phyloP scores from a whole-genome alignment of 768 basidiomycete species.

The Lactifluus piperatus region DNA sequence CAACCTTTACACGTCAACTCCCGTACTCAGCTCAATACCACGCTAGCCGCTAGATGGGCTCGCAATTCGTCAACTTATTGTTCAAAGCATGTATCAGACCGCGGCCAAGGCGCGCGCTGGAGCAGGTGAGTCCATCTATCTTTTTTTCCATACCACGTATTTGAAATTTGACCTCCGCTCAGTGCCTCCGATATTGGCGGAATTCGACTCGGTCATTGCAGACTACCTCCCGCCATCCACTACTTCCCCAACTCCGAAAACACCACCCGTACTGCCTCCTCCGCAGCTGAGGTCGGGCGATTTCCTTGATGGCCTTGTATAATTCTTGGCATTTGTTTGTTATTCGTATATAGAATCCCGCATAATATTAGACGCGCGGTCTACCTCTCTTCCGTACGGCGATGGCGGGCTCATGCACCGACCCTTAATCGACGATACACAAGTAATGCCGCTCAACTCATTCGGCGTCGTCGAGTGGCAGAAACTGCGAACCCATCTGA shows the following conservation, averaged over 20 bases:
- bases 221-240: slow-evolving; percentile 52
- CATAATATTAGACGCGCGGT: slow-evolving; percentile 13
- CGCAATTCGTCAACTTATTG: slow-evolving; percentile 56
- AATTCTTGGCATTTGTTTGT: not conserved
- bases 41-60: slow-evolving; percentile 51
- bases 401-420: not conserved
- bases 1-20: not conserved
- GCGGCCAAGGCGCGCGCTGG: slow-evolving; percentile 41
- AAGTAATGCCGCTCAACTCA: not conserved
- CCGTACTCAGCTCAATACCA: not conserved
- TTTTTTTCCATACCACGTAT: not conserved
- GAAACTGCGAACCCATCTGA: slow-evolving; percentile 2
- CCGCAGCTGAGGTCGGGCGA: slow-evolving; percentile 16
- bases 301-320: slow-evolving; percentile 20
- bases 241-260: slow-evolving; percentile 12
- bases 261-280: slow-evolving; percentile 16
- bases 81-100: slow-evolving; percentile 47
- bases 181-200: slow-evolving; percentile 37
- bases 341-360: slow-evolving; percentile 2
- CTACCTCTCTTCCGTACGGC: not conserved
- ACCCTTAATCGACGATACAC: not conserved
- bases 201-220: slow-evolving; percentile 66
- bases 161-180: slow-evolving; percentile 7
- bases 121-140: slow-evolving; percentile 30
- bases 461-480: slow-evolving; percentile 12